A percentile compares a stretch with the other conserved stretches of the same genome.
Evolutionary conservation across 2,329 filamentous ascomycete genomes (phyloP).

Genomic region (Penicillium sp.): DNA sequence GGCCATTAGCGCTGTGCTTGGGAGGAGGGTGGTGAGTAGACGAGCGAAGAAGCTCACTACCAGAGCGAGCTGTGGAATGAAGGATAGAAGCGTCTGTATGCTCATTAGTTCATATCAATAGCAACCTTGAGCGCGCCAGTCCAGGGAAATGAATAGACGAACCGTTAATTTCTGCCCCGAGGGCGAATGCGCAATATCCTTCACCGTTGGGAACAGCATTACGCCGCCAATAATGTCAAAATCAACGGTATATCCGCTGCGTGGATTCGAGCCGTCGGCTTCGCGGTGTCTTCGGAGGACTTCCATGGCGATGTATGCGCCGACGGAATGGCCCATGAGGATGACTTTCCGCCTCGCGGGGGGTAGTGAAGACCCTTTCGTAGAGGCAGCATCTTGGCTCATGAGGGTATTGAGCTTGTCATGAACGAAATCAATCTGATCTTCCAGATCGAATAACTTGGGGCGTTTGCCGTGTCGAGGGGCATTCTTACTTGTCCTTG

Average conservation of each 20-base stretch:
- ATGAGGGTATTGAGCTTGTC: conserved; percentile 46
- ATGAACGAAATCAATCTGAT: conserved; percentile 55
- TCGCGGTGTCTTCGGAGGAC: conserved; percentile 61
- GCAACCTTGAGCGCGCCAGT: background rate
- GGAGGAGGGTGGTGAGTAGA: conserved; percentile 47
- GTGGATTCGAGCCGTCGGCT: background rate
- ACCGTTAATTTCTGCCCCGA: conserved; percentile 58
- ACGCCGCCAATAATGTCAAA: conserved; percentile 56
- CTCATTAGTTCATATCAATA: too few relatives aligned
- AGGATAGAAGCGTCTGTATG: conserved; percentile 25
- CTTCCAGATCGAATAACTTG: conserved; percentile 44
- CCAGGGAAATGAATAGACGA: conserved; percentile 2
- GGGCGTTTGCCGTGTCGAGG: background rate
- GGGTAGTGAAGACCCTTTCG: background rate
- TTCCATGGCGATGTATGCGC: conserved; percentile 71
- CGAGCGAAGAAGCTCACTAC: conserved; percentile 43
- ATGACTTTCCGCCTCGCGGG: conserved; percentile 51
- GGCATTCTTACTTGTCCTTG: background rate
- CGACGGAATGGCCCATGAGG: conserved; percentile 74
- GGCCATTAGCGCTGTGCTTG: conserved; percentile 40
- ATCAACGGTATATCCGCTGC: conserved; percentile 1
- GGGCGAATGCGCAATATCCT: conserved; percentile 67
- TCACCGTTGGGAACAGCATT: conserved; percentile 72
- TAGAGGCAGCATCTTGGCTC: background rate
- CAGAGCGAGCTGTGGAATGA: conserved; percentile 43